Evolutionary conservation across 768 basidiomycete genomes (phyloP), one percentile per base, ranked within the genome.

Genomic region (Auricularia auricula-judae): DNA sequence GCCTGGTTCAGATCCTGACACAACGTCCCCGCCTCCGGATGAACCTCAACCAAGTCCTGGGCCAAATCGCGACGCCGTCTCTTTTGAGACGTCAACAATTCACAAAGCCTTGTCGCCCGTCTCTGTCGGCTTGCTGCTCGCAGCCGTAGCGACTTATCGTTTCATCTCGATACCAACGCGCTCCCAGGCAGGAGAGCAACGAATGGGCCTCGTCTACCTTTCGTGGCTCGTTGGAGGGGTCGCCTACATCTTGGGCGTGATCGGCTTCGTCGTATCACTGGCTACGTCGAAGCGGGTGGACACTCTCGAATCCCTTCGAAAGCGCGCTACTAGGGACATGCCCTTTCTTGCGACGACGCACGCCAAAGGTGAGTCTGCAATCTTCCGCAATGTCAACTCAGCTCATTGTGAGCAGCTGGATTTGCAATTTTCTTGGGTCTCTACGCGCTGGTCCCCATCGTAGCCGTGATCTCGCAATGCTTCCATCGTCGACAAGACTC

Each of bases 161-260:
- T 69, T 82, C 43, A 78, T 78, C 35, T 74, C 75, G 47, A 76
- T 80, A 1, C 69, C 80, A 42, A 71, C 73, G 18, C 70, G 71
- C 34, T 62, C 71, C 18, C 54, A 68, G 14, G 69, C 43, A 43
- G 61, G 73, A 18, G 67, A 75, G 62, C 68, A 64, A 36, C 71
- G 71, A 39, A 36, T 72, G 12, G 66, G 63, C 3, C 68, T 79
- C 62, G 61, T 79, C 64, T 80, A 76, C 65, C 58, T 76, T 2
- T 76, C 78, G 34, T 73, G 71, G 14, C 65, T 80, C 21, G 67
- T 83, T 61, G 76, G 77, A 14, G 62, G 86, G 42, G 74, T 71
- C 16, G 80, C 82, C 16, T 89, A 84, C 69, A 84, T 77, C 14
- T 68, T 84, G 33, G 90, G 90, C 35, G 68, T 91, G 21, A 84